Base-by-base conservation (phyloP, 306 rosid genomes). In the Prunus padus region DNA sequence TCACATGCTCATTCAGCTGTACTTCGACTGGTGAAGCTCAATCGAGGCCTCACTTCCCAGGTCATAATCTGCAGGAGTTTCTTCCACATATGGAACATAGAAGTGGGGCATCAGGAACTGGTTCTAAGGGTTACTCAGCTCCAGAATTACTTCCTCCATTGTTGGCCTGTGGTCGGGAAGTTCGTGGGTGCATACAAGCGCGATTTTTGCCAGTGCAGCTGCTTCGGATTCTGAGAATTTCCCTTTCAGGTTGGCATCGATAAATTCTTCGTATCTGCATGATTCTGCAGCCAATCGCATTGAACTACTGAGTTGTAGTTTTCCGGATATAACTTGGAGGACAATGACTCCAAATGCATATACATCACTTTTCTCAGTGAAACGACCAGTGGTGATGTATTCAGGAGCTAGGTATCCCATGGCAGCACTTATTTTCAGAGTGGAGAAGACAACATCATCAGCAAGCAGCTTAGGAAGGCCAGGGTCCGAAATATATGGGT, bases 401-500 rank as follows among this genome's bases (percentile, higher is more conserved):
- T 95, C 99, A 0, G 97, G 97, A 67, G 99, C 99, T 15, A 95
- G 85, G 86, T 92, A 95, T 80, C 99, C 99, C 99, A 92, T 92
- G 44, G 99, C 97, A 44, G 99, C 99, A 77, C 99, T 95, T 8
- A 85, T 86, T 86, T 95, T 95, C n/a, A 95, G 88, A 70, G 93
- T 88, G 16, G 96, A 92, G 87, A 89, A 92, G 79, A 92, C 89
- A 44, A 92, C 85, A 77, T 95, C 99, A 72, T 95, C 98, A 26
- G 98, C 99, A 11, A 95, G 97, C 84, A 95, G 91, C 89, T 85
- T 87, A 0, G 97, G 92, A 42, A 95, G 91, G 66, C 91, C 97
- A 1, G 96, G 78, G 76, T 95, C 92, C 45, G 88, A 89, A 60
- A 92, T 95, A 86, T 90, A 67, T 18, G 99, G 92, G 55, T 81